phyloP scores from a whole-genome alignment of 179 eudicot genomes.

The Drosera spatulata region DNA sequence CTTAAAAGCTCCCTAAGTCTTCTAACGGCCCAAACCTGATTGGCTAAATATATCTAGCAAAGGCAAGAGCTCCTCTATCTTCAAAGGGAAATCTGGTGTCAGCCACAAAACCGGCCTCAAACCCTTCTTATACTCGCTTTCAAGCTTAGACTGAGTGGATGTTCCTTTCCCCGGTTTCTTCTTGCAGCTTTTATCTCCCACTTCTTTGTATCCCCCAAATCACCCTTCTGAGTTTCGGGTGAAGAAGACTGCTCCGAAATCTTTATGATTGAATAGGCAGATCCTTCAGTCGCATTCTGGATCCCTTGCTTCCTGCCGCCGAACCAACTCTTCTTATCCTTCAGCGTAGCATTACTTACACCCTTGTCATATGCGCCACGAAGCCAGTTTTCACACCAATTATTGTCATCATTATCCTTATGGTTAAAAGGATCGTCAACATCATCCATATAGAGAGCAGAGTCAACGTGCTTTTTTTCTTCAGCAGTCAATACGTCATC shows the following conservation, averaged over 20 bases:
- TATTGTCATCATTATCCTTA: conserved; percentile 39
- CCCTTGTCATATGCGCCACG: no score
- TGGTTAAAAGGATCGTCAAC: conserved; percentile 46
- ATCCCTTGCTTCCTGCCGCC: conserved; percentile 72
- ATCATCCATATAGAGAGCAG: conserved; percentile 69
- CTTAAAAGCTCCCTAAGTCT: conserved; percentile 91
- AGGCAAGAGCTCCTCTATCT: conserved; percentile 87
- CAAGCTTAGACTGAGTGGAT: conserved; percentile 32
- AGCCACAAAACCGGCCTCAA: conserved; percentile 88
- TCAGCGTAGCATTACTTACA: conserved; percentile 36
- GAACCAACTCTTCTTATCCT: conserved; percentile 91
- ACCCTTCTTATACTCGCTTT: conserved; percentile 91
- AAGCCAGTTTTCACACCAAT: conserved; percentile 37
- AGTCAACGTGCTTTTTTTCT: conserved; percentile 72
- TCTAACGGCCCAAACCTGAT: conserved; percentile 89
- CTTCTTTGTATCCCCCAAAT: conserved; percentile 32
- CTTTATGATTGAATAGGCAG: conserved; percentile 40
- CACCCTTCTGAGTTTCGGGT: conserved; percentile 39
- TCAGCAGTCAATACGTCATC: conserved; percentile 81
- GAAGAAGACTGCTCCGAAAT: conserved; percentile 7
- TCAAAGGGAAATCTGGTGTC: conserved; percentile 85
- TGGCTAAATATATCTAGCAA: conserved; percentile 93
- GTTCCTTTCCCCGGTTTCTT: conserved; percentile 74
- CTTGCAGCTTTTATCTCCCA: conserved; percentile 58
- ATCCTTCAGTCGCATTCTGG: conserved; percentile 31